Evolutionary conservation across 2,329 filamentous ascomycete genomes (phyloP).

Genomic region (Neoarthrinium moseri): DNA sequence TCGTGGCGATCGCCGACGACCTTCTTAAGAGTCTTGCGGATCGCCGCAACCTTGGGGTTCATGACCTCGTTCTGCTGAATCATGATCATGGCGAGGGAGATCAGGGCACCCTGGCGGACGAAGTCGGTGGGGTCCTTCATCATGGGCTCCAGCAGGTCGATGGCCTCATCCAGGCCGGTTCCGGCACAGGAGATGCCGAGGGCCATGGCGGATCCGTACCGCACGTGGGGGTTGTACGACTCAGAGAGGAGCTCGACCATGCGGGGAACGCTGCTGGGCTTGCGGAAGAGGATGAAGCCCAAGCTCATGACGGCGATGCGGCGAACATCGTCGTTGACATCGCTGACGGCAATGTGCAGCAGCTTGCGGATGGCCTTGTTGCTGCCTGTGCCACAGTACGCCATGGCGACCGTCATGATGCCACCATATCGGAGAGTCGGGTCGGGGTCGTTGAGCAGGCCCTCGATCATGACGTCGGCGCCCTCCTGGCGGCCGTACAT

Average conservation of each 20-base stretch:
- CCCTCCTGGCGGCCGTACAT: conserved; percentile 97
- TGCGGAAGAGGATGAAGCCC: conserved; percentile 97
- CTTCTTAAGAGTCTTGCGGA: conserved; percentile 92
- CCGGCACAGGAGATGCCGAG: conserved; percentile 97
- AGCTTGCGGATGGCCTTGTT: conserved; percentile 98
- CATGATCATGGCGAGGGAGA: conserved; percentile 95
- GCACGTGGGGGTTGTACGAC: conserved; percentile 97
- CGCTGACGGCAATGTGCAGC: conserved; percentile 92
- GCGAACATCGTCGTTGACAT: conserved; percentile 96
- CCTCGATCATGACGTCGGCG: conserved; percentile 92
- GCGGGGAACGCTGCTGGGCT: conserved; percentile 92
- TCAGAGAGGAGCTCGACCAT: conserved; percentile 99
- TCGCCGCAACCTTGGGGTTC: conserved; percentile 91
- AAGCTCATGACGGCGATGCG: conserved; percentile 96
- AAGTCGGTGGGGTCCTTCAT: conserved; percentile 99
- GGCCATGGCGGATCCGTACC: conserved; percentile 97
- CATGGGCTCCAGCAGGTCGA: conserved; percentile 97
- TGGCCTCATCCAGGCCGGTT: conserved; percentile 92
- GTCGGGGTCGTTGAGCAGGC: conserved; percentile 88
- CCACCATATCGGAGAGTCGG: conserved; percentile 93
- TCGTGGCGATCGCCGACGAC: conserved; percentile 93
- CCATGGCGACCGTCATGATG: conserved; percentile 97
- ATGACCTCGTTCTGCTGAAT: conserved; percentile 99
- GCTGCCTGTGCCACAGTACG: conserved; percentile 95
- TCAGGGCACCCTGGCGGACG: conserved; percentile 92